Base-by-base conservation (phyloP, 805 yeast species). In the Wickerhamiella parazyma region DNA sequence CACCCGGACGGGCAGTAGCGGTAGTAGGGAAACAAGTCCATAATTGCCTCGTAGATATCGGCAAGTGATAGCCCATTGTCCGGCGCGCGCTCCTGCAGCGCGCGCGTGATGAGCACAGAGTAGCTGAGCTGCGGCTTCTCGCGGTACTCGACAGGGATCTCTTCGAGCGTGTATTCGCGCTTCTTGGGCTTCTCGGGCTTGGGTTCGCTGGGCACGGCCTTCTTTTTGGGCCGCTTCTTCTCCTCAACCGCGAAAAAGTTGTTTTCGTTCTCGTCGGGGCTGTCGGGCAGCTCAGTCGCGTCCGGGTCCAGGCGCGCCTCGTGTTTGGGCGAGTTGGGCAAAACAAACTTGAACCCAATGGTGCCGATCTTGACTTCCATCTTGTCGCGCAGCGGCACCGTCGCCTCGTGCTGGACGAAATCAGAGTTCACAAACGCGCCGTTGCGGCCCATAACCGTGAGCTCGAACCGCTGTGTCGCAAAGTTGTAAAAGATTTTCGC, bases 401-500 rank as follows among this genome's bases (percentile, higher is more conserved):
- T 91, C 29, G 83, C 77, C 7, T 95, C 96, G 48, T 81, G 75
- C 57, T 85, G 95, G 6, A 91, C 80, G 60, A 89, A 91, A 28
- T 68, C 69, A 51, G 86, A 95, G 60, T 89, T 91, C 3, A 91
- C 94, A 67, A 91, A 91, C 2, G 96, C 96, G 31, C 98, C 98
- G 60, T 91, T 91, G 53, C 95, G 72, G 16, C 98, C 98, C 52
- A 87, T 68, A 1, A 91, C 86, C 7, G 93, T 78, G 36, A 91
- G 65, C 61, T 91, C 98, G 57, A 91, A 91, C 50, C 94, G 65
- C 58, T 89, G 97, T 3, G 93, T 86, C 3, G 95, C 97, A 62
- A 91, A 91, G 59, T 91, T 91, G 66, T 89, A 91, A 59, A 87
- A 89, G 12, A 91, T 89, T 62, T 84, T 87, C 4, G 97, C 98